phyloP scores from a whole-genome alignment of 495 filamentous ascomycete genomes.

The Tuber magnatum region DNA sequence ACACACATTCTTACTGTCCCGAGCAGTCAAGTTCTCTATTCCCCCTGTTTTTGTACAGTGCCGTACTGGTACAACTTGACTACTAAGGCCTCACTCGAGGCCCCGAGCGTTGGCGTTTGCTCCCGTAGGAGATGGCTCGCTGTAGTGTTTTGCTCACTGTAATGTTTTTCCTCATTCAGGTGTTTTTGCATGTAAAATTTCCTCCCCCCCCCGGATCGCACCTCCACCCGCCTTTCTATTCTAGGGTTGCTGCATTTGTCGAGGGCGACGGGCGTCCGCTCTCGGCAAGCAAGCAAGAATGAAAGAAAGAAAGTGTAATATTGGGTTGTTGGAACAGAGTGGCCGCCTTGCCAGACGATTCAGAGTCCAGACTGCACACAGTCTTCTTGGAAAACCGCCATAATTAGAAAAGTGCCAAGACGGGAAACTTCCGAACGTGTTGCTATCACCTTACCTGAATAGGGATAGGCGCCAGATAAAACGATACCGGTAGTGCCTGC shows the following conservation, averaged over 20 bases:
- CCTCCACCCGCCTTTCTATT: not conserved
- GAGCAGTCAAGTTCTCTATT: not conserved
- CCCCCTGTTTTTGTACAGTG: not conserved
- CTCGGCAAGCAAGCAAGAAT: no score
- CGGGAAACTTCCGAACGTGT: conserved; percentile 13
- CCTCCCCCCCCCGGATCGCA: not conserved
- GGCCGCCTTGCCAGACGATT: not conserved
- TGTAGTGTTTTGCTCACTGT: not conserved
- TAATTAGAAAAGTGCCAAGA: conserved; percentile 9
- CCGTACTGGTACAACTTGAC: not conserved
- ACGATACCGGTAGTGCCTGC: conserved; percentile 20
- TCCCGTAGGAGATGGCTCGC: not conserved
- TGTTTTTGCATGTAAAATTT: not conserved
- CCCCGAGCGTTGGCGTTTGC: not conserved
- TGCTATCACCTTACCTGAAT: conserved; percentile 5
- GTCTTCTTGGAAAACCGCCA: not conserved
- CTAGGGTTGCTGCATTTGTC: not conserved
- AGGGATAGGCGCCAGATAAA: conserved; percentile 14
- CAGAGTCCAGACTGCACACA: no score
- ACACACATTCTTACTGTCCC: not conserved
- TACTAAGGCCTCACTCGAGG: not conserved
- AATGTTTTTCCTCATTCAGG: not conserved
- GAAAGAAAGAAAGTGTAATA: not conserved
- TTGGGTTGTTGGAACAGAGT: not conserved
- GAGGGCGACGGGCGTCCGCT: not conserved